Evolutionary conservation across 164 flowering plant genomes (phyloP).

Genomic region (Dillenia turbinata): DNA sequence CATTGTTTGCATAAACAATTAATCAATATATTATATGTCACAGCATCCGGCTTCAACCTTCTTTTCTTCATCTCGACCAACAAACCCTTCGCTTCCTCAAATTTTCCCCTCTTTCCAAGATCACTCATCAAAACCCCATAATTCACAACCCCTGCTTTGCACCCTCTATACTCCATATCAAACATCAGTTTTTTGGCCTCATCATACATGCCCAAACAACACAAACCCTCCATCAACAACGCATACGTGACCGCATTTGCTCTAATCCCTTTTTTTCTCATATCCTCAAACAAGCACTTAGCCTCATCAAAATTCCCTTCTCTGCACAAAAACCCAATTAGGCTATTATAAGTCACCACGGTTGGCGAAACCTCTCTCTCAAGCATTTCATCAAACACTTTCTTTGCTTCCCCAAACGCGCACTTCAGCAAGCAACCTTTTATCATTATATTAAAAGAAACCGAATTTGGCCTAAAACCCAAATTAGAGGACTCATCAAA

Average conservation of each 20-base stretch:
- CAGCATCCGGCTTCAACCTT: slow-evolving; percentile 69
- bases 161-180: slow-evolving; percentile 90
- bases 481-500: slow-evolving; percentile 27
- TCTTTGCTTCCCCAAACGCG: slow-evolving; percentile 43
- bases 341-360: slow-evolving; percentile 67
- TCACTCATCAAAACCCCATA: slow-evolving; percentile 81
- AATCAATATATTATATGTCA: slow-evolving; percentile 63
- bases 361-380: slow-evolving; percentile 52
- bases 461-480: slow-evolving; percentile 60
- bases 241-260: slow-evolving; percentile 74
- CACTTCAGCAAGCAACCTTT: slow-evolving; percentile 46
- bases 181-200: slow-evolving; percentile 88
- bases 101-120: slow-evolving; percentile 60
- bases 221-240: slow-evolving; percentile 79
- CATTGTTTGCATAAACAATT: slow-evolving; percentile 59
- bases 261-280: slow-evolving; percentile 42
- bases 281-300: slow-evolving; percentile 49
- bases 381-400: slow-evolving; percentile 84
- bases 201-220: slow-evolving; percentile 40
- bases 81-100: slow-evolving; percentile 63
- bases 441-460: slow-evolving; percentile 65
- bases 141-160: slow-evolving; percentile 54
- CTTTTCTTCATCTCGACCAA: slow-evolving; percentile 73
- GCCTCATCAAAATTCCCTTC: slow-evolving; percentile 52
- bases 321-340: slow-evolving; percentile 59